Evolutionary conservation across 108 stramenopile genomes (phyloP).

Genomic region (Nitzschia palea): DNA sequence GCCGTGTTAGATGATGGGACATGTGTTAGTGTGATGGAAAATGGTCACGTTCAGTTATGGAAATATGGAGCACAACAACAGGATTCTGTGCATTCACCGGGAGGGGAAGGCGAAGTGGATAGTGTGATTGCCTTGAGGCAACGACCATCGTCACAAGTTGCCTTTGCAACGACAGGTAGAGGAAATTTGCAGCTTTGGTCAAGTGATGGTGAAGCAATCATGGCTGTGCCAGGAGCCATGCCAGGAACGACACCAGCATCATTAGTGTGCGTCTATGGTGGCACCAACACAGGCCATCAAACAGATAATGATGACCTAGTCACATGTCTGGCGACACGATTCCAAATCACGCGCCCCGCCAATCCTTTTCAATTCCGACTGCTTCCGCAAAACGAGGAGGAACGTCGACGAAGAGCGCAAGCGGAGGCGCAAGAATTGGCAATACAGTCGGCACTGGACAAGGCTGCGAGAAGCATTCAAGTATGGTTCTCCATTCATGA

Average conservation of each 20-base stretch:
- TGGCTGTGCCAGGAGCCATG: constrained; percentile 8
- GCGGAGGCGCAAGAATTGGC: constrained; percentile 37
- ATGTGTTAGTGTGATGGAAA: constrained; percentile 45
- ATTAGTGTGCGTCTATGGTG: constrained; percentile 13
- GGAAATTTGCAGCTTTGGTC: constrained; percentile 43
- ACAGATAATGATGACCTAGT: neutral
- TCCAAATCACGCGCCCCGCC: constrained; percentile 32
- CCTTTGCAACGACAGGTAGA: constrained; percentile 53
- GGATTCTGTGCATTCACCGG: constrained; percentile 33
- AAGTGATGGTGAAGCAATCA: constrained; percentile 26
- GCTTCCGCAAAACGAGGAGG: constrained; percentile 45
- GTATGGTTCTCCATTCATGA: constrained; percentile 25
- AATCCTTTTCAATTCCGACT: constrained; percentile 46
- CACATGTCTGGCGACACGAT: constrained; percentile 44
- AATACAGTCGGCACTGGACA: constrained; percentile 27
- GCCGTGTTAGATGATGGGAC: constrained; percentile 48
- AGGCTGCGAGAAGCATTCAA: constrained; percentile 25
- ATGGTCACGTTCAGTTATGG: constrained; percentile 64
- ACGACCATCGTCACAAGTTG: neutral
- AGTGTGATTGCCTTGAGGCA: constrained; percentile 29
- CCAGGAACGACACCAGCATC: constrained; percentile 45
- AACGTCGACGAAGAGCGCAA: constrained; percentile 24
- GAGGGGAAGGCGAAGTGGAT: constrained; percentile 25
- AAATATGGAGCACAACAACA: constrained; percentile 25
- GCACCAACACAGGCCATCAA: neutral